Base-by-base conservation (phyloP, 2,329 filamentous ascomycete species). In the Clathrospora elynae region DNA sequence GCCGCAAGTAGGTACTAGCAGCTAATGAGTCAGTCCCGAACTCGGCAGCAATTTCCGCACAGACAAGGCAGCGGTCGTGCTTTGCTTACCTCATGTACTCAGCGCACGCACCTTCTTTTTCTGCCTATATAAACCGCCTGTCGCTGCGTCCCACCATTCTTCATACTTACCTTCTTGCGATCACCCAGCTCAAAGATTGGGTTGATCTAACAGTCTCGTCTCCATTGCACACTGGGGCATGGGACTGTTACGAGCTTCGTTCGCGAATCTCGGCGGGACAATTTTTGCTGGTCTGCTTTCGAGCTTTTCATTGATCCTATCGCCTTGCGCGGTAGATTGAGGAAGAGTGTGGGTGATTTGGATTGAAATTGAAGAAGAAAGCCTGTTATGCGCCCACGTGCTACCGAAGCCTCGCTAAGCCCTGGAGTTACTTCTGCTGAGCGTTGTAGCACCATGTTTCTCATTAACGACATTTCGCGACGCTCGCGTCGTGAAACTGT, bases 161-260 rank as follows among this genome's bases (percentile, higher is more conserved):
- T 6, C 52, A 59, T 61, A 60, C 56, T 60, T 60, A 68, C 65
- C 65, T 68, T 68, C 57, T 66, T 59, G 60, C 52, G 60, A 61
- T 51, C 46, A 39, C 57, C 50, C 53, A 51, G 66, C 52, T 67
- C 66, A 68, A 53, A 56, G 54, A 54, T 59, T 50, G 51, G 54
- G 59, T 52, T 47, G 47, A 48, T 61, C 62, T 59, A 57, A 50
- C 43, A 51, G 56, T 53, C 54, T 60, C 54, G 55, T 57, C 64
- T 69, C 57, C 65, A 69, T 68, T 67, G 66, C 64, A 69, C 66
- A 68, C 53, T 64, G 65, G 54, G 65, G 66, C 54, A 60, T 53
- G 54, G 64, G 57, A 51, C 44, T 50, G 53, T 51, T 56, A 58
- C 61, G 61, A 64, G 56, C 61, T 59, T 64, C 60, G 58, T 67